Base-by-base conservation (phyloP, 1,139 yeast genomes). In the Protomyces macrosporus region DNA sequence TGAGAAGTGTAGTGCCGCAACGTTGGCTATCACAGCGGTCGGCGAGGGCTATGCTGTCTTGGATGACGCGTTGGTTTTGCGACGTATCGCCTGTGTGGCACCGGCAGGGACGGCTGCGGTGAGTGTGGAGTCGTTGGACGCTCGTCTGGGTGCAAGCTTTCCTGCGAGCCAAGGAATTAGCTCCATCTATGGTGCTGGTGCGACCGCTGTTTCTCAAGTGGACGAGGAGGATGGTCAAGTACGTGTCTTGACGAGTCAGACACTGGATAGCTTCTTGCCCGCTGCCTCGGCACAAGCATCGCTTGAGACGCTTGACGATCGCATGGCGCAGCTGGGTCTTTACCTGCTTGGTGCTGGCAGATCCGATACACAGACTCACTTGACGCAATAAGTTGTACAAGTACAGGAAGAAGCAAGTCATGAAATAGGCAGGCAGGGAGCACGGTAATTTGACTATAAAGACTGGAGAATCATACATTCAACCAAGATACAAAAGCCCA, bases 1-100 rank as follows among this genome's bases (percentile, higher is more conserved):
- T n/a, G 62, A 58, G 45, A 58, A 58, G 32, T 51, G 62, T 23
- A 12, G n/a, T 3, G 9, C 4, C 48, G 39, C 34, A 40, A 58
- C 56, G 7, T 34, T 58, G 53, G 36, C 62, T n/a, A 32, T 42
- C 12, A 10, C 30, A 14, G 48, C 32, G 23, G 5, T 16, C 6
- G 32, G 30, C 30, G 48, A 42, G 10, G 48, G 48, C 10, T 42
- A n/a, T 42, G 48, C 16, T 6, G 48, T 42, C 30, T 14, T 42
- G 48, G 48, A 42, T 9, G 48, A 42, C 16, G 23, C 48, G 23
- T 16, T 42, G 9, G 48, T 42, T 5, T 16, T 42, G 48, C 23
- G 48, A 6, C 48, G 32, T 5, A 42, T 42, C 32, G 23, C 23
- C 23, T 23, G 23, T 23, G 23, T 23, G 23, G 23, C 23, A 23